phyloP scores from a whole-genome alignment of 2,329 filamentous ascomycete species.

The Cladosporium sp. region DNA sequence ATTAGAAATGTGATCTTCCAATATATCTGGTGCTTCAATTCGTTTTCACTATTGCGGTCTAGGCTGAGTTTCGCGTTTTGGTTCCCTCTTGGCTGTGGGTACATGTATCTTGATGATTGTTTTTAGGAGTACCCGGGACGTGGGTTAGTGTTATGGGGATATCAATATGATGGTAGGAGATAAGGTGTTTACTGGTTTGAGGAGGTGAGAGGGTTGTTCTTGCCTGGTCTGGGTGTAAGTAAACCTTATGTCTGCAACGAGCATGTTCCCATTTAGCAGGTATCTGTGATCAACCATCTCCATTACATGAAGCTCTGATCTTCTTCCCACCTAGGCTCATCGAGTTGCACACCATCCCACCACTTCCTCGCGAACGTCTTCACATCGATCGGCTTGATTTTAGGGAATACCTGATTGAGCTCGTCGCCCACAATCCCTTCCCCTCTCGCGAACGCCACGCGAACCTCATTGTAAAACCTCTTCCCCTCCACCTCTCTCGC shows the following conservation, averaged over 20 bases:
- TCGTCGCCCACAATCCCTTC: conserved; percentile 29
- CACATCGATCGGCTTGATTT: conserved; percentile 28
- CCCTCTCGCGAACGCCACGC: conserved; percentile 27
- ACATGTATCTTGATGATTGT: background rate
- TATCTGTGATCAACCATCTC: background rate
- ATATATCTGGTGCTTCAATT: background rate
- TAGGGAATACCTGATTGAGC: conserved; percentile 31
- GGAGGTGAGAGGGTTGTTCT: background rate
- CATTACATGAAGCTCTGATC: conserved; percentile 21
- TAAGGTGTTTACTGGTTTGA: background rate
- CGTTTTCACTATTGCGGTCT: background rate
- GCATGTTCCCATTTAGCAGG: background rate
- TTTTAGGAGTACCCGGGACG: background rate
- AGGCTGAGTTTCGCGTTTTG: background rate
- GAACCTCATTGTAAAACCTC: conserved; percentile 34
- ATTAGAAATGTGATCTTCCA: background rate
- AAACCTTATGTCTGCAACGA: background rate
- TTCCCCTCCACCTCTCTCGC: conserved; percentile 23
- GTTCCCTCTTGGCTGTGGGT: background rate
- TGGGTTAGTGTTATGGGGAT: background rate
- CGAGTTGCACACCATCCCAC: conserved; percentile 32
- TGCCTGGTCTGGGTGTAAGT: background rate
- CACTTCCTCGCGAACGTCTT: conserved; percentile 33
- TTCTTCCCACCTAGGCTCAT: conserved; percentile 27
- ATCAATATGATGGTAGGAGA: background rate